phyloP scores from a whole-genome alignment of 2,329 filamentous ascomycete species.

The Metarhizium album region DNA sequence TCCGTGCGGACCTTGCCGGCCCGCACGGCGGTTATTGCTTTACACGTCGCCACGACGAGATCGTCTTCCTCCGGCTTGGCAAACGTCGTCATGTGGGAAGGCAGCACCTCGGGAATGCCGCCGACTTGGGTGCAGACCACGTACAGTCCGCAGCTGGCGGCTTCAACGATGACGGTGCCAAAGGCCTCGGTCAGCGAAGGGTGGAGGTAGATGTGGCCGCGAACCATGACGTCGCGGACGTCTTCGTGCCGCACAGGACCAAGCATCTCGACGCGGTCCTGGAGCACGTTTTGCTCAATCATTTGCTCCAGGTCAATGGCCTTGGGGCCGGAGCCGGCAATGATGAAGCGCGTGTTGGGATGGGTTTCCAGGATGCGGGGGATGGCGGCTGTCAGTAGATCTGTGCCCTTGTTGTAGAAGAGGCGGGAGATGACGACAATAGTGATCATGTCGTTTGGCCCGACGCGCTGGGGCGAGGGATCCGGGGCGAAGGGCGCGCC shows the following conservation, averaged over 20 bases:
- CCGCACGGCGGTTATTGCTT: conserved; percentile 77
- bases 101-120: conserved; percentile 91
- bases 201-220: conserved; percentile 92
- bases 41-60: conserved; percentile 77
- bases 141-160: conserved; percentile 88
- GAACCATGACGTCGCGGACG: conserved; percentile 93
- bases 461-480: conserved; percentile 55
- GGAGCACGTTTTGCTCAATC: conserved; percentile 87
- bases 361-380: conserved; percentile 83
- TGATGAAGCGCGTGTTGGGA: conserved; percentile 91
- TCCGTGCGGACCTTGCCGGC: conserved; percentile 84
- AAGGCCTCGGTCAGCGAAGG: conserved; percentile 94
- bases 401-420: conserved; percentile 98
- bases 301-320: conserved; percentile 97
- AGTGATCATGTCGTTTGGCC: conserved; percentile 78
- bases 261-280: conserved; percentile 86
- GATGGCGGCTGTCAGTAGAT: conserved; percentile 91
- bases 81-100: conserved; percentile 94
- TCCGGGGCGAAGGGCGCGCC: conserved; percentile 28
- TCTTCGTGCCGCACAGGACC: conserved; percentile 91
- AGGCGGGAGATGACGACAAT: conserved; percentile 95
- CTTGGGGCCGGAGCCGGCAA: conserved; percentile 90
- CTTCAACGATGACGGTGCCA: conserved; percentile 95
- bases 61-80: conserved; percentile 96
- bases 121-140: conserved; percentile 95